A percentile compares a stretch with the other conserved stretches of the same genome.
Conservation (phyloP, 2,329 filamentous ascomycete genomes). For the Fusarium avenaceum region DNA sequence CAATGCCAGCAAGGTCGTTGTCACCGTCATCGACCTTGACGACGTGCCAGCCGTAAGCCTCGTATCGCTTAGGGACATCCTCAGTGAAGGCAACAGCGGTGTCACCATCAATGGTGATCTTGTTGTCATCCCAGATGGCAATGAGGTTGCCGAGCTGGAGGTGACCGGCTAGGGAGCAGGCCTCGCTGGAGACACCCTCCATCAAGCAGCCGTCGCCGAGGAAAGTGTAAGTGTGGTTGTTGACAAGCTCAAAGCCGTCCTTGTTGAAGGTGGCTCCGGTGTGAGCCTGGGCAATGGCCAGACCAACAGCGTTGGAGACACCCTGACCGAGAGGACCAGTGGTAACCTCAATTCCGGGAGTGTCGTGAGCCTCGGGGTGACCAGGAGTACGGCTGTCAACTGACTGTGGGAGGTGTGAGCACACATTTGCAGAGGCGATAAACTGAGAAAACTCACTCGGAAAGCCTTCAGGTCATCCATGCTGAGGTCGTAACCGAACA, state of each 20-base stretch:
- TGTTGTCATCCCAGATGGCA: constrained; percentile 97
- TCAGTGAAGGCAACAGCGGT: constrained; percentile 97
- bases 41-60: constrained; percentile 97
- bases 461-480: constrained; percentile 96
- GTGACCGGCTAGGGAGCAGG: constrained; percentile 92
- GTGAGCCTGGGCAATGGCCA: constrained; percentile 96
- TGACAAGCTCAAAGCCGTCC: constrained; percentile 88
- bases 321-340: constrained; percentile 98
- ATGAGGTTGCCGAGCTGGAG: constrained; percentile 98
- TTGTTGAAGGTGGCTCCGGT: constrained; percentile 95
- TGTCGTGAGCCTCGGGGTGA: constrained; percentile 97
- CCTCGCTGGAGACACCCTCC: constrained; percentile 97
- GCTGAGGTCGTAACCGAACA: constrained; percentile 89
- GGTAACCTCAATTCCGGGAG: constrained; percentile 96
- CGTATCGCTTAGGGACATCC: constrained; percentile 94
- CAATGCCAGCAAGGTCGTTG: constrained; percentile 86
- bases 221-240: constrained; percentile 98
- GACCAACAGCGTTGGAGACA: constrained; percentile 96
- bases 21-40: constrained; percentile 89
- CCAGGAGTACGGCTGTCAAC: constrained; percentile 86
- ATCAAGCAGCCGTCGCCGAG: constrained; percentile 98
- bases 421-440: not conserved
- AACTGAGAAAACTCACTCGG: constrained; percentile 76
- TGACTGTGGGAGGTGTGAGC: constrained; percentile 52
- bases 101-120: constrained; percentile 95